A percentile compares a stretch with the other conserved stretches of the same genome.
These are phyloP conservation scores for Smallanthus sonchifolius DNA, from an alignment of 129 eudicot genomes.

Conservation along the genomic window DNA sequence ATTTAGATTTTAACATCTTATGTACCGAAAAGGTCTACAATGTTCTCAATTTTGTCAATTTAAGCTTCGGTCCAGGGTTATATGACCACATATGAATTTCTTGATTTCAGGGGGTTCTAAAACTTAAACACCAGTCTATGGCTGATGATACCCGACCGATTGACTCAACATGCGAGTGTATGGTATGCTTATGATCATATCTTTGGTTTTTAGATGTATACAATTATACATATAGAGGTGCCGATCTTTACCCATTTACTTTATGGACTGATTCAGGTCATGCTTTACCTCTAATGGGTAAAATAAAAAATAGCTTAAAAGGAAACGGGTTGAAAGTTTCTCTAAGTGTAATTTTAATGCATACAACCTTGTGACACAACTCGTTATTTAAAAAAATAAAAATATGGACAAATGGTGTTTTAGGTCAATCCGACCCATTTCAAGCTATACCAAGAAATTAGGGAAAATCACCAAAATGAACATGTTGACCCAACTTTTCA, in stretches of 20 bases:
- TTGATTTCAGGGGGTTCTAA: slow-evolving; percentile 74
- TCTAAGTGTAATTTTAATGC: neutral
- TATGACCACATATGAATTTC: neutral
- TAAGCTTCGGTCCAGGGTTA: neutral
- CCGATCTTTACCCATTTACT: neutral
- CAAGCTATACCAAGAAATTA: neutral
- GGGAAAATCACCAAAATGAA: too few species aligned
- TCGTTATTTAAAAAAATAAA: too few species aligned
- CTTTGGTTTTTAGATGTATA: neutral
- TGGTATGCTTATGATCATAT: slow-evolving; percentile 48
- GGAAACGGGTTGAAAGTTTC: neutral
- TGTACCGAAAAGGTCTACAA: neutral
- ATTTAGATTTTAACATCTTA: neutral
- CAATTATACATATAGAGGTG: neutral
- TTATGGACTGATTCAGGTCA: neutral
- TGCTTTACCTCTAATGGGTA: neutral
- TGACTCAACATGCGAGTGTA: slow-evolving; percentile 85
- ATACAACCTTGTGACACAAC: too few species aligned
- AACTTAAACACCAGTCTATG: slow-evolving; percentile 85
- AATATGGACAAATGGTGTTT: neutral
- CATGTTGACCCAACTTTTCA: too few species aligned
- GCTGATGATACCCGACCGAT: slow-evolving; percentile 78
- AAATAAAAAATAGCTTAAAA: neutral
- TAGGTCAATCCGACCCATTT: neutral
- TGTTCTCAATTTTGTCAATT: neutral